phyloP scores from a whole-genome alignment of 2,329 filamentous ascomycete species.

The Onygenales sp. region DNA sequence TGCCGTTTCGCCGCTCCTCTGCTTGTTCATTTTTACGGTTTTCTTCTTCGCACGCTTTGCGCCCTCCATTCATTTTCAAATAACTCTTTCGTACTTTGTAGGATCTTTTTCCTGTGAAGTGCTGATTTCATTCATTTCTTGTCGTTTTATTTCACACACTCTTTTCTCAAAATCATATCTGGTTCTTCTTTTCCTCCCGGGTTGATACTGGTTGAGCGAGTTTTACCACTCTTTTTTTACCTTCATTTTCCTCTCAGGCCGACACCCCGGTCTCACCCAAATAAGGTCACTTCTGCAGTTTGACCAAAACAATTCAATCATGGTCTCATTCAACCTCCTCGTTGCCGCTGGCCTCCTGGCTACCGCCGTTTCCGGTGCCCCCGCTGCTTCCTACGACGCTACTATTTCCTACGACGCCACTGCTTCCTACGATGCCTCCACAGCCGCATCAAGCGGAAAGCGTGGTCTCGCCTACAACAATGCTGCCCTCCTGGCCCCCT shows the following conservation, averaged over 20 bases:
- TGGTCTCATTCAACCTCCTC: constrained; percentile 27
- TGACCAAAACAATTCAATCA: constrained; percentile 13
- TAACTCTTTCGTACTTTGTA: constrained; percentile 23
- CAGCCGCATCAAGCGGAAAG: constrained; percentile 14
- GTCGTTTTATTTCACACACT: constrained; percentile 10
- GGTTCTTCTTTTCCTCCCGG: constrained; percentile 6
- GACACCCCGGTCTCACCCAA: background rate
- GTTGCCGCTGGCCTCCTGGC: constrained; percentile 26
- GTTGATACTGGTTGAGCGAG: constrained; percentile 8
- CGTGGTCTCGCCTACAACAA: constrained; percentile 34
- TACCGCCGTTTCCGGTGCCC: constrained; percentile 23
- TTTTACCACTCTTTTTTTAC: constrained; percentile 8
- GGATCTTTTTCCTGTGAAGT: constrained; percentile 6
- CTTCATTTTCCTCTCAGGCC: background rate
- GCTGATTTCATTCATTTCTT: constrained; percentile 8
- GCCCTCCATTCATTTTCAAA: constrained; percentile 12
- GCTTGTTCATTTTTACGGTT: background rate
- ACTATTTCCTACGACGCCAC: background rate
- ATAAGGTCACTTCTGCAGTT: background rate
- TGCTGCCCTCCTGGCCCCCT: constrained; percentile 20
- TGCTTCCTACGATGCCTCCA: background rate
- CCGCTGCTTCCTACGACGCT: constrained; percentile 8
- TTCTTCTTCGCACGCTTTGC: constrained; percentile 7
- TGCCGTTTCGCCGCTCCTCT: no score
- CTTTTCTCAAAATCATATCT: constrained; percentile 15